These are phyloP conservation scores for Lactarius quietus DNA, from an alignment of 768 basidiomycete species.

Conservation along the genomic window DNA sequence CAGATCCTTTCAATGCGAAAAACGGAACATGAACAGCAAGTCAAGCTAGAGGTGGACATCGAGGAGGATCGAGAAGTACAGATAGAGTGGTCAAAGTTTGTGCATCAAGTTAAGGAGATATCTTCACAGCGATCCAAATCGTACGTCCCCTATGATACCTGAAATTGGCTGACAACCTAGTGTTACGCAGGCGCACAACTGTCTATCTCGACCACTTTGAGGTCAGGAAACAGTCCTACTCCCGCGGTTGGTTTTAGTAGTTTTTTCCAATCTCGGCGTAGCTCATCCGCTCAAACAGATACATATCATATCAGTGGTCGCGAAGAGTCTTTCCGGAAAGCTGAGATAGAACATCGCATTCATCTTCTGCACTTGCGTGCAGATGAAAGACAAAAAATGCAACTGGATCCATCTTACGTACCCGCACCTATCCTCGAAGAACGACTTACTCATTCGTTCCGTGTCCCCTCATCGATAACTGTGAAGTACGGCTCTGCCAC, in stretches of 20 bases:
- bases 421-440: conserved; percentile 9
- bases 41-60: conserved; percentile 5
- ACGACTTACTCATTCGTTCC: conserved; percentile 12
- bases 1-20: conserved; percentile 14
- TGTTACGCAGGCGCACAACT: not conserved
- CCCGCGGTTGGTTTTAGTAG: conserved; percentile 7
- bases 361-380: conserved; percentile 7
- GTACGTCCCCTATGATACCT: not conserved
- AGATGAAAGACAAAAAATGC: conserved; percentile 16
- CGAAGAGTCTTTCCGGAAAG: conserved; percentile 4
- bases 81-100: not conserved
- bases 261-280: not conserved
- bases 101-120: conserved; percentile 1
- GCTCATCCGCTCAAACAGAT: not conserved
- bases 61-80: not conserved
- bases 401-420: conserved; percentile 20
- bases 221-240: not conserved
- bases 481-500: conserved; percentile 1
- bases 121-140: not conserved
- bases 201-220: conserved; percentile 2
- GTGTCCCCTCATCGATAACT: not conserved
- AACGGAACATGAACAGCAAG: conserved; percentile 5
- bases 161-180: not conserved
- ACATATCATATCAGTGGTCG: conserved; percentile 15
- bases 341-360: conserved; percentile 9